Percentiles rank a stretch among this genome's conserved stretches.
These are phyloP conservation scores for Tetrastigma voinierianum DNA, from an alignment of 164 flowering plant genomes.

Conservation along the genomic window DNA sequence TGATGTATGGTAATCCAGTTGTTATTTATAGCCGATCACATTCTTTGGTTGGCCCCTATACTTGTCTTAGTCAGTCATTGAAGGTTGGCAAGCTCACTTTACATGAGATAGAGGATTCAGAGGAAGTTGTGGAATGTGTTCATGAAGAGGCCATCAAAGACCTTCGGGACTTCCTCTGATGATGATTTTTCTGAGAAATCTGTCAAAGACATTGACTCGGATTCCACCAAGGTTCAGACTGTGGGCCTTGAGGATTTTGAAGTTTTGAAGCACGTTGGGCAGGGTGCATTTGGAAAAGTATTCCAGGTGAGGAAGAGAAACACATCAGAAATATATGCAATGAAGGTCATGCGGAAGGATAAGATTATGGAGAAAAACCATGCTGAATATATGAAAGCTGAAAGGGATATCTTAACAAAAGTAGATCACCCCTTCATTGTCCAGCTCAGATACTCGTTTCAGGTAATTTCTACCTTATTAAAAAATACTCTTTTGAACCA, in stretches of 20 bases:
- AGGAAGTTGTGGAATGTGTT: slow-evolving; percentile 39
- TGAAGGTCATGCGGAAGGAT: slow-evolving; percentile 95
- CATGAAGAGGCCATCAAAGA: slow-evolving; percentile 24
- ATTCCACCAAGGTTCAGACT: slow-evolving; percentile 21
- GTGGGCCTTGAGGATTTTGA: slow-evolving; percentile 86
- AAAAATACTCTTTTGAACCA: too few species aligned
- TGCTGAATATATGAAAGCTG: slow-evolving; percentile 87
- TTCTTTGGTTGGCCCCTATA: slow-evolving; percentile 74
- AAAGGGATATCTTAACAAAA: slow-evolving; percentile 85
- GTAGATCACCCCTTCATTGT: slow-evolving; percentile 84
- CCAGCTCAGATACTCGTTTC: slow-evolving; percentile 88
- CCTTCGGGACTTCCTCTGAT: slow-evolving; percentile 22
- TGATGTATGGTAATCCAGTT: slow-evolving; percentile 57
- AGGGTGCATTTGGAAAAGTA: slow-evolving; percentile 93
- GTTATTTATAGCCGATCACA: slow-evolving; percentile 66
- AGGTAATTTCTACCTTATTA: slow-evolving; percentile 36
- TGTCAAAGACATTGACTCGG: slow-evolving; percentile 12
- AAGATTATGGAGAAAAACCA: slow-evolving; percentile 83
- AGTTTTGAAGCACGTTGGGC: slow-evolving; percentile 80
- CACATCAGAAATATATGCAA: slow-evolving; percentile 81
- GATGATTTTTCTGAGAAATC: slow-evolving; percentile 22
- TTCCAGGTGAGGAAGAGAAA: slow-evolving; percentile 83
- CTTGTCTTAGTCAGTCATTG: slow-evolving; percentile 50
- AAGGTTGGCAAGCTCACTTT: slow-evolving; percentile 57
- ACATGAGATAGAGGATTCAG: slow-evolving; percentile 41